Percentiles rank a stretch among this genome's conserved stretches.
Conservation (phyloP, 305 asterid genomes). For the Fraxinus baroniana region DNA sequence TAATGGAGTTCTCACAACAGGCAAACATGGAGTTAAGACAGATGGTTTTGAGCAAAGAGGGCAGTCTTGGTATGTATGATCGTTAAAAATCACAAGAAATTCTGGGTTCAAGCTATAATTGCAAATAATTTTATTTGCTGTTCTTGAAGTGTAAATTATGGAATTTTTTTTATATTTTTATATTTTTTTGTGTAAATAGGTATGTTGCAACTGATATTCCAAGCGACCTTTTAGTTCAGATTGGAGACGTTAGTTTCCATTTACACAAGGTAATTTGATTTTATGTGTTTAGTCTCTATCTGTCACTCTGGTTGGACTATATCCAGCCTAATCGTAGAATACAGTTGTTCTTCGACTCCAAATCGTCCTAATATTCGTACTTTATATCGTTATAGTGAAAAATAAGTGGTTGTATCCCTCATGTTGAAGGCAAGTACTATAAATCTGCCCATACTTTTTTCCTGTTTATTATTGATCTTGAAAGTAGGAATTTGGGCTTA, state of each 20-base stretch:
- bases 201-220: constrained; percentile 85
- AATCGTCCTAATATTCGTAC: background rate
- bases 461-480: background rate
- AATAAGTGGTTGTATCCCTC: background rate
- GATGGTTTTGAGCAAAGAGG: constrained; percentile 88
- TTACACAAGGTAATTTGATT: constrained; percentile 64
- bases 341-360: background rate
- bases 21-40: constrained; percentile 57
- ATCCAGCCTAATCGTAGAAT: background rate
- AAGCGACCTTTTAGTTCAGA: constrained; percentile 75
- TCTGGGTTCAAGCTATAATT: background rate
- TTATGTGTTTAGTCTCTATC: background rate
- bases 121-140: background rate
- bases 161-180: background rate
- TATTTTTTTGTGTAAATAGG: constrained; percentile 40
- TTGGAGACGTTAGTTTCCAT: constrained; percentile 77
- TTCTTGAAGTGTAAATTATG: background rate
- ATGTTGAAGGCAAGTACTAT: background rate
- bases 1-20: constrained; percentile 53
- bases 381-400: background rate
- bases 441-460: background rate
- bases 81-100: background rate
- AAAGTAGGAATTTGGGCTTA: background rate
- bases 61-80: constrained; percentile 58
- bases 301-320: background rate